phyloP scores from a whole-genome alignment of 2,329 filamentous ascomycete species.

The Hypocrella siamensis region DNA sequence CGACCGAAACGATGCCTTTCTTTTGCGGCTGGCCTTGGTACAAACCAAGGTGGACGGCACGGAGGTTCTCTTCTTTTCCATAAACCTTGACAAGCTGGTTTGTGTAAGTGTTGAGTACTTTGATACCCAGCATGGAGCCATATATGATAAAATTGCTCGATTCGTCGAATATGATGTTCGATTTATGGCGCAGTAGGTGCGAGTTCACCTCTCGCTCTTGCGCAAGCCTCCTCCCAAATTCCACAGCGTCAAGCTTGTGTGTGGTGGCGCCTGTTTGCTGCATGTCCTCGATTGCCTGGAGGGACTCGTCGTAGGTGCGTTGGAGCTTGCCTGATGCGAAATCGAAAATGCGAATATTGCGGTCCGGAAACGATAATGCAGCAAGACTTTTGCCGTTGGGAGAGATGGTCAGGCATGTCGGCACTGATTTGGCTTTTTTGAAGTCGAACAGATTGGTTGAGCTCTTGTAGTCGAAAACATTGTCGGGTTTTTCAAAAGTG shows the following conservation, averaged over 20 bases:
- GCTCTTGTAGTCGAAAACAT: slow-evolving; percentile 85
- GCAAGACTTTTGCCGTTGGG: slow-evolving; percentile 76
- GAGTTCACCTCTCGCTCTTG: slow-evolving; percentile 77
- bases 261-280: slow-evolving; percentile 80
- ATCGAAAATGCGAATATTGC: slow-evolving; percentile 86
- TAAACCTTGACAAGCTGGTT: slow-evolving; percentile 86
- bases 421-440: slow-evolving; percentile 82
- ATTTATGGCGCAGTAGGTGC: slow-evolving; percentile 47
- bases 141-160: slow-evolving; percentile 91
- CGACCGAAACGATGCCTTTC: slow-evolving; percentile 83
- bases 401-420: slow-evolving; percentile 69
- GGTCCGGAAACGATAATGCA: slow-evolving; percentile 80
- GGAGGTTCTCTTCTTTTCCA: slow-evolving; percentile 76
- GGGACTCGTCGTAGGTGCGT: slow-evolving; percentile 87
- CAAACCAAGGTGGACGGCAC: slow-evolving; percentile 65
- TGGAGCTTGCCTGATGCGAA: slow-evolving; percentile 79
- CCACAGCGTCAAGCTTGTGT: slow-evolving; percentile 72
- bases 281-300: slow-evolving; percentile 81
- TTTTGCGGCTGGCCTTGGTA: slow-evolving; percentile 95
- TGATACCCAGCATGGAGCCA: slow-evolving; percentile 80
- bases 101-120: slow-evolving; percentile 90
- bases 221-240: slow-evolving; percentile 79
- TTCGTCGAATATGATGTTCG: slow-evolving; percentile 90
- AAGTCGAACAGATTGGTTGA: slow-evolving; percentile 92
- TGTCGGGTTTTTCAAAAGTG: slow-evolving; percentile 78